Base-by-base conservation (phyloP, 1,284 basidiomycete species). In the Apiotrichum sp. region DNA sequence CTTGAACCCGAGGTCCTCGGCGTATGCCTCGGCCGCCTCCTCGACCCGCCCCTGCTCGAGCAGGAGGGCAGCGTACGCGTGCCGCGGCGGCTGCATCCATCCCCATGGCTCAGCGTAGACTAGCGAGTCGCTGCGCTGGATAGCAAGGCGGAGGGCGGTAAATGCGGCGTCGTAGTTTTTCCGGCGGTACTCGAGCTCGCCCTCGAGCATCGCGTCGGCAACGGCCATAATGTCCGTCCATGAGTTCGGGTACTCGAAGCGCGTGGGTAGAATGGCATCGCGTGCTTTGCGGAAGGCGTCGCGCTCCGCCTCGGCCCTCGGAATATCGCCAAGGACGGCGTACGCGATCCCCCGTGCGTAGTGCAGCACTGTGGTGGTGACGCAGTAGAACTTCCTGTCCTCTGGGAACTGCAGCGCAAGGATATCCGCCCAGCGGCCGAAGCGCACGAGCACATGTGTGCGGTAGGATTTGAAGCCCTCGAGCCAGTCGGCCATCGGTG, bases 31-130 rank as follows among this genome's bases (percentile, higher is more conserved):
- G 8, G 64, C 59, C 0, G 72, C 72, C 46, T 66, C 66, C 36
- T 65, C 63, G 40, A 69, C 61, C 6, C 62, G 36, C n/a, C 64
- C 67, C 51, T 65, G 68, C 59, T 74, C 71, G 36, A 73, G 62
- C 47, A 63, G 62, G 0, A 73, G 61, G 1, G 71, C 71, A 36
- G 70, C 72, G 46, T 70, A 69, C 13, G 71, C 69, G 59, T 74
- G 72, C 43, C 72, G 64, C 22, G 65, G 62, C 10, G 72, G 72
- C 38, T 67, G 65, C 64, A 72, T 68, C 71, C 71, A 74, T 14
- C 65, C 66, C 68, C 70, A 72, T 8, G 72, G 72, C 58, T 74
- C 72, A 34, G 65, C 63, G 60, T 72, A 74, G 6, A 62, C 55
- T 6, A 74, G 56, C 34, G 55, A 58, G 58, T 74, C 72, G 44